phyloP scores from a whole-genome alignment of 2,329 filamentous ascomycete species.

The Colletotrichum euphorbiae region DNA sequence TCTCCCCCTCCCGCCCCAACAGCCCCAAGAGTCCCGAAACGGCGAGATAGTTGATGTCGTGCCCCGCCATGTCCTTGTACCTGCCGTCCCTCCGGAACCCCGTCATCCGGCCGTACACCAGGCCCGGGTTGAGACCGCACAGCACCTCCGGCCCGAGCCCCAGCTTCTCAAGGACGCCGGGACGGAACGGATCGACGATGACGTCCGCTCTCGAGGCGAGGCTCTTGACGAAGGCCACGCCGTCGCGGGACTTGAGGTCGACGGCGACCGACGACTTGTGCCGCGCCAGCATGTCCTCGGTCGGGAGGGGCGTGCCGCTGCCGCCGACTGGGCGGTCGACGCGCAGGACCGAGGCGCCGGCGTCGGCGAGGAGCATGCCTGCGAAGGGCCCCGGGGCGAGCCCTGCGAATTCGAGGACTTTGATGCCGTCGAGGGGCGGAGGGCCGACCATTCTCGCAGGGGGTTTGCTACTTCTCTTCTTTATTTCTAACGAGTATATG shows the following conservation, averaged over 20 bases:
- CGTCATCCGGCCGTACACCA: slow-evolving; percentile 88
- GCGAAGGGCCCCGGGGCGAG: slow-evolving; percentile 84
- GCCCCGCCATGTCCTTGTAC: slow-evolving; percentile 89
- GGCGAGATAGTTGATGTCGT: slow-evolving; percentile 97
- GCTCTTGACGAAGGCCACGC: slow-evolving; percentile 73
- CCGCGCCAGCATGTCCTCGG: slow-evolving; percentile 79
- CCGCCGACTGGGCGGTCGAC: slow-evolving; percentile 75
- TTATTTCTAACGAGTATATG: neutral
- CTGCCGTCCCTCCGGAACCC: slow-evolving; percentile 89
- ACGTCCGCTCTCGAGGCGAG: slow-evolving; percentile 77
- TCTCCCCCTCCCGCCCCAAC: slow-evolving; percentile 76
- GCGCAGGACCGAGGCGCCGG: slow-evolving; percentile 87
- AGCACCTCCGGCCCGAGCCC: slow-evolving; percentile 80
- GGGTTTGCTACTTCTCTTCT: neutral
- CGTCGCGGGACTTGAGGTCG: slow-evolving; percentile 77
- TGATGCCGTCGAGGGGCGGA: slow-evolving; percentile 62
- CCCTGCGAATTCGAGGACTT: slow-evolving; percentile 70
- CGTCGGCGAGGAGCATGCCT: slow-evolving; percentile 88
- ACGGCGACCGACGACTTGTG: slow-evolving; percentile 85
- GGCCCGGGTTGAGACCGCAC: slow-evolving; percentile 73
- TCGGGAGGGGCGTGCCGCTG: slow-evolving; percentile 55
- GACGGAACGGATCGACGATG: slow-evolving; percentile 92
- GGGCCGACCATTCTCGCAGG: slow-evolving; percentile 49
- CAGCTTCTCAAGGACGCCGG: slow-evolving; percentile 87
- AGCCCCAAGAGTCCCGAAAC: slow-evolving; percentile 83